Base-by-base conservation (phyloP, 148 eudicot species). In the Vaccinium myrtillus region DNA sequence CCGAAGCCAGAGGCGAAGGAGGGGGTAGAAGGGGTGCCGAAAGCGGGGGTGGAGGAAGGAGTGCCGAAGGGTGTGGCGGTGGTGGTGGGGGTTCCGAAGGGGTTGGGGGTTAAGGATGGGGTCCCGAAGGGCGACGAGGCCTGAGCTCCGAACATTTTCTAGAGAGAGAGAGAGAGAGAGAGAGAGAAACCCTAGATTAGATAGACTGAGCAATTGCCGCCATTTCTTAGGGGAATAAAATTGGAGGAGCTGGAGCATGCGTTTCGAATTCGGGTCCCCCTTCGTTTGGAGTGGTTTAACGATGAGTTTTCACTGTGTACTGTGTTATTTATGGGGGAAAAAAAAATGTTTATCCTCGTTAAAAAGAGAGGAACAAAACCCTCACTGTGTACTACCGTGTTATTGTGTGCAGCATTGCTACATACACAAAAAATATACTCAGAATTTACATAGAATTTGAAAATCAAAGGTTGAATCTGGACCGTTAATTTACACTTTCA, bases 111-210 rank as follows among this genome's bases (percentile, higher is more conserved):
- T 59, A 83, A 25, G 8, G 90, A 90, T 1, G 90, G 90, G 56
- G 88, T 88, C 16, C 85, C 90, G 83, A 90, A 91, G 74, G 91
- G 84, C 32, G 92, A 67, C 2, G 88, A 85, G 6, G 85, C 61
- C 85, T 84, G 88, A 71, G 91, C 88, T 83, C 91, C 94, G 93
- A 92, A 92, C 94, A 92, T 92, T 55, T 76, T 81, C 77, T 55
- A 21, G 32, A 59, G 77, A 48, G 77, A 43, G 4, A 23, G 83
- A 48, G 61, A 69, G 82, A 18, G 49, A 15, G 30, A 19, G 6
- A 21, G 65, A 46, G 74, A 78, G 11, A 27, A 25, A 67, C 75
- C 73, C 82, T 78, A 83, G 80, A 43, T 16, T 75, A 80, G 79
- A 15, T 4, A 9, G 70, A 11, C 30, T 36, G 46, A 32, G 69